A percentile compares a stretch with the other conserved stretches of the same genome.
phyloP scores from a whole-genome alignment of 768 basidiomycete species.

The Psilocybe cubensis region DNA sequence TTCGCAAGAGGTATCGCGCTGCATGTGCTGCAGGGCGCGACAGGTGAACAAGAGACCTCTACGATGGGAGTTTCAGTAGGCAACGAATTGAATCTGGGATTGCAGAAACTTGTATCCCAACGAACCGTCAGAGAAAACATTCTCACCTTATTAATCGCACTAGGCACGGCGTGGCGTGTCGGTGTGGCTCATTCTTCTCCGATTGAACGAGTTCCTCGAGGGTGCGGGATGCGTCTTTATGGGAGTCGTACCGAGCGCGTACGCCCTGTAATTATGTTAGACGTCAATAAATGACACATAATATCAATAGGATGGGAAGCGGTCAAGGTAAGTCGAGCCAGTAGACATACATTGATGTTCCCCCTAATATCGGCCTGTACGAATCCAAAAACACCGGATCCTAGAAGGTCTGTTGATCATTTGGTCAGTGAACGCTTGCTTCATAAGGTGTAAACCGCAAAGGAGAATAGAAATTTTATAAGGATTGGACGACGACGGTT shows the following conservation, averaged over 20 bases:
- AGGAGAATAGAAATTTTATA: too few relatives aligned
- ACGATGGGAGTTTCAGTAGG: not conserved
- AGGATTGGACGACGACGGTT: too few relatives aligned
- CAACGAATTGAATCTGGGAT: constrained; percentile 2
- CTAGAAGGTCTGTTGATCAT: constrained; percentile 53
- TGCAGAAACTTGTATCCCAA: not conserved
- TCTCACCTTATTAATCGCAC: constrained; percentile 68
- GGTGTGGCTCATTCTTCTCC: constrained; percentile 41
- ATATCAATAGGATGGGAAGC: constrained; percentile 3
- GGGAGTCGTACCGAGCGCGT: constrained; percentile 52
- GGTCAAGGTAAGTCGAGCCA: not conserved
- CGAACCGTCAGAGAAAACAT: not conserved
- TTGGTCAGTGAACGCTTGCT: constrained; percentile 14
- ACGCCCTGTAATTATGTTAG: constrained; percentile 54
- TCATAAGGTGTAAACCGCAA: not conserved
- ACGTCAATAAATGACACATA: not conserved
- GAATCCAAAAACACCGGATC: constrained; percentile 72
- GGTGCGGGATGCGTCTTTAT: constrained; percentile 49
- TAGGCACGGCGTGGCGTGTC: constrained; percentile 62
- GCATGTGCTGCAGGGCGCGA: constrained; percentile 68
- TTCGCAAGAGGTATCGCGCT: constrained; percentile 52
- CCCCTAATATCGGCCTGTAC: constrained; percentile 71
- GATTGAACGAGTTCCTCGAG: constrained; percentile 62
- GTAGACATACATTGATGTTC: constrained; percentile 57
- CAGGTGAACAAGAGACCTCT: constrained; percentile 75